Evolutionary conservation across 169 alveolate genomes (phyloP).

Genomic region (Plasmodium adleri): DNA sequence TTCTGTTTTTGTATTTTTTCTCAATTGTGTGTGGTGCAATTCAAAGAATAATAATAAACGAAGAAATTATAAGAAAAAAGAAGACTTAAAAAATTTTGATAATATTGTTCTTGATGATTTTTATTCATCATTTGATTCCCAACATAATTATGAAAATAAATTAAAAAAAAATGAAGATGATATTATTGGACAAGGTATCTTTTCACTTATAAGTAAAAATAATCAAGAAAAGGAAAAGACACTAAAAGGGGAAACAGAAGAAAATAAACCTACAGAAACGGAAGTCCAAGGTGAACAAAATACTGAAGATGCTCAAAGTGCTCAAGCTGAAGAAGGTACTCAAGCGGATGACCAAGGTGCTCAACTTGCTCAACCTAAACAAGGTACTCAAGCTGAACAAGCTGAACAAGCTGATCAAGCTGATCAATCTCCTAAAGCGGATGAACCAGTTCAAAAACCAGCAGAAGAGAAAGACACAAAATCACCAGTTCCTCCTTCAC

Average conservation of each 20-base stretch:
- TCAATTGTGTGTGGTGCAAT: background rate
- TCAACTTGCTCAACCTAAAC: too few relatives aligned
- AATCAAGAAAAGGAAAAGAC: background rate
- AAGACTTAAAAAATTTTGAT: background rate
- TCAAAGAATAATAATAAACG: background rate
- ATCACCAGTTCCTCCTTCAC: background rate
- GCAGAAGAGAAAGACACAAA: background rate
- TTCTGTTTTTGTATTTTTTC: background rate
- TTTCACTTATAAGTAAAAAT: background rate
- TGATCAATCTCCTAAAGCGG: too few relatives aligned
- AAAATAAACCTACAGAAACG: too few relatives aligned
- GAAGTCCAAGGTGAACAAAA: too few relatives aligned
- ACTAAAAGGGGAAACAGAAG: background rate
- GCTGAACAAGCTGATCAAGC: background rate
- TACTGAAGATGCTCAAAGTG: too few relatives aligned
- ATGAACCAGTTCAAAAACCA: too few relatives aligned
- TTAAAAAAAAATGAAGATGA: background rate
- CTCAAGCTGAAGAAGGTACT: background rate
- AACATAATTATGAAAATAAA: background rate
- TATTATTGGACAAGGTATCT: background rate
- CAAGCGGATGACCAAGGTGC: too few relatives aligned
- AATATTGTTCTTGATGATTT: background rate
- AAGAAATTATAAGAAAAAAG: background rate
- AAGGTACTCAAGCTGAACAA: too few relatives aligned
- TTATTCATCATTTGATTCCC: background rate